phyloP scores from a whole-genome alignment of 139 green algal genomes.

The Chlorella sp. region DNA sequence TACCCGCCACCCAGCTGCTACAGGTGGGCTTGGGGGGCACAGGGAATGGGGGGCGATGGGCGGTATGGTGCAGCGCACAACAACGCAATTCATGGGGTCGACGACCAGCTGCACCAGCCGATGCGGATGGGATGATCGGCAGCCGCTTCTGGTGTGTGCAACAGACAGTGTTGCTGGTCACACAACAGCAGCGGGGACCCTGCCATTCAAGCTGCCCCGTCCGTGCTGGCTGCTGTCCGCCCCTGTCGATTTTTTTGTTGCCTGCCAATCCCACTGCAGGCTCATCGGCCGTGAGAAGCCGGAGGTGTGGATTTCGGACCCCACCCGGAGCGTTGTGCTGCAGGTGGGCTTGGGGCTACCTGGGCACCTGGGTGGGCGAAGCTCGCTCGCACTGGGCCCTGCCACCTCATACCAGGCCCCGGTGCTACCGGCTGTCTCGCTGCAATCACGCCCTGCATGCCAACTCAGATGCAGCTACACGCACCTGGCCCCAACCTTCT shows the following conservation, averaged over 20 bases:
- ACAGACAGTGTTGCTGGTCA: no score
- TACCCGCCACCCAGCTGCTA: background rate
- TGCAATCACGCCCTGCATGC: no score
- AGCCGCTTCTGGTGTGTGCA: no score
- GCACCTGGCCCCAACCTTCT: background rate
- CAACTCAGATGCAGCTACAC: background rate
- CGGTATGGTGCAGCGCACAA: no score
- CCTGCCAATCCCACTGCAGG: slow-evolving; percentile 7
- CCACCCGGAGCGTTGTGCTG: slow-evolving; percentile 61
- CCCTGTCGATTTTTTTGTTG: background rate
- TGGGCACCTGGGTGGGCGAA: no score
- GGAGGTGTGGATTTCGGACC: slow-evolving; percentile 79
- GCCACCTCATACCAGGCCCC: no score
- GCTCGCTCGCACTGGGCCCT: no score
- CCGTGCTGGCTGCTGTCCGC: background rate
- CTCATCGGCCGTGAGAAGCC: slow-evolving; percentile 51
- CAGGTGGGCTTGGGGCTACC: slow-evolving; percentile 41
- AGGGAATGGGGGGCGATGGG: background rate
- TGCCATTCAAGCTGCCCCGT: background rate
- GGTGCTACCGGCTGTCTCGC: no score
- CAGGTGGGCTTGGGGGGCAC: background rate
- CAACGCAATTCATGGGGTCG: no score
- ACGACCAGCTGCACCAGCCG: no score
- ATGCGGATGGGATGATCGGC: background rate
- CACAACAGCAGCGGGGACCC: background rate